These are phyloP conservation scores for Amauroascus verrucosus DNA, from an alignment of 2,329 filamentous ascomycete species.

Conservation along the genomic window DNA sequence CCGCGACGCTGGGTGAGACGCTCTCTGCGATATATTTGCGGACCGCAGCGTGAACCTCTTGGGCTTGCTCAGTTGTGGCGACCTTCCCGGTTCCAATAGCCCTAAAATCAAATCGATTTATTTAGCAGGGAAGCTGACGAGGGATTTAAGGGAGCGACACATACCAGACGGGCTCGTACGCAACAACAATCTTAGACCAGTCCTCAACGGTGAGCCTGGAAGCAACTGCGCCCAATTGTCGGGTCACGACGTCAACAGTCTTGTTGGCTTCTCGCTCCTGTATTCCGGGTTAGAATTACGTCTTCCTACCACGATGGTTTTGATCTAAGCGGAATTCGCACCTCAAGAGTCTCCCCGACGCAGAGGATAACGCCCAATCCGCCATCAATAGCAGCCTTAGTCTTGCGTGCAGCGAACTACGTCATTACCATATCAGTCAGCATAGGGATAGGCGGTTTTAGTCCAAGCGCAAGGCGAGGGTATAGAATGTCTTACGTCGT, in stretches of 20 bases:
- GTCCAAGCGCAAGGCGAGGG: not conserved
- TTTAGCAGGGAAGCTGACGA: not conserved
- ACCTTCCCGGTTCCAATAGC: conserved; percentile 86
- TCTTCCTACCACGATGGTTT: conserved; percentile 10
- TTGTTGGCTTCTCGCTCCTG: conserved; percentile 70
- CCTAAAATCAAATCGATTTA: conserved; percentile 27
- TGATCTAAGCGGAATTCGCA: conserved; percentile 20
- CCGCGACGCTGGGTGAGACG: conserved; percentile 66
- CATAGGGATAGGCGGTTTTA: not conserved
- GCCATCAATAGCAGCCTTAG: conserved; percentile 79
- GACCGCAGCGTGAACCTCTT: conserved; percentile 88
- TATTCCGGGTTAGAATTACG: conserved; percentile 6
- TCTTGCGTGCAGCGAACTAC: conserved; percentile 77
- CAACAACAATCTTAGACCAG: conserved; percentile 91
- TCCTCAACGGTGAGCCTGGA: conserved; percentile 57
- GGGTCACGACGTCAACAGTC: conserved; percentile 63
- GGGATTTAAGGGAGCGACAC: not conserved
- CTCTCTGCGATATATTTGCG: conserved; percentile 70
- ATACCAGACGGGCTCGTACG: conserved; percentile 98
- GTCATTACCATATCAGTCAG: conserved; percentile 3
- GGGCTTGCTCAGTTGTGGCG: conserved; percentile 76
- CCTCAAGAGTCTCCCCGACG: conserved; percentile 86
- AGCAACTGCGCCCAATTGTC: conserved; percentile 72
- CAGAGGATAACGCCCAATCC: conserved; percentile 90
- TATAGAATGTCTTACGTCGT: conserved; percentile 49